Conservation (phyloP, 176 grass and related monocot genomes). For the Ananas comosus region DNA sequence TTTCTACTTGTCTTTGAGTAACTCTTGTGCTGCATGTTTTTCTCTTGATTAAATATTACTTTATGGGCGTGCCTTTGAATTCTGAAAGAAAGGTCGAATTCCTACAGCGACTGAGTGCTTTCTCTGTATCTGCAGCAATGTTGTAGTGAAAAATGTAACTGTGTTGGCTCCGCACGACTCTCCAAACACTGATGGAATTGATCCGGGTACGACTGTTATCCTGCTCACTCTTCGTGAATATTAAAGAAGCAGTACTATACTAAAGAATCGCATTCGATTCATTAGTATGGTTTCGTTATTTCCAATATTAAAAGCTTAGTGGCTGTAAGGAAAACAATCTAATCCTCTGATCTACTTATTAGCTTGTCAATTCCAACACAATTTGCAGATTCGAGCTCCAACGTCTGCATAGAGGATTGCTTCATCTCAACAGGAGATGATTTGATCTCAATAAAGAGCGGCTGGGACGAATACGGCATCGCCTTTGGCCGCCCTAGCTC, state of each 20-base stretch:
- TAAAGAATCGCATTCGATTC: too few species aligned
- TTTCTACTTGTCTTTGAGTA: too few species aligned
- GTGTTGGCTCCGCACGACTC: constrained; percentile 84
- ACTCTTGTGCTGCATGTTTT: not conserved
- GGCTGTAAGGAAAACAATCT: not conserved
- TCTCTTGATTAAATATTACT: not conserved
- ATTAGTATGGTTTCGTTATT: not conserved
- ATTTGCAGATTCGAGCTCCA: constrained; percentile 72
- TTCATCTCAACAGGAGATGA: constrained; percentile 91
- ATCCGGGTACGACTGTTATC: constrained; percentile 59
- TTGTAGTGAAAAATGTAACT: constrained; percentile 76
- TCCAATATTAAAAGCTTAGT: not conserved
- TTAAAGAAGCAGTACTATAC: not conserved
- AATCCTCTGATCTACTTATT: not conserved
- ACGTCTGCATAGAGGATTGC: constrained; percentile 84
- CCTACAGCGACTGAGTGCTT: not conserved
- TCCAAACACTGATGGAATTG: constrained; percentile 84
- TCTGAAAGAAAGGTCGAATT: too few species aligned
- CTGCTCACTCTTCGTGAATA: not conserved
- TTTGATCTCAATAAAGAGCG: constrained; percentile 70
- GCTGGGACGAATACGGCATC: constrained; percentile 94
- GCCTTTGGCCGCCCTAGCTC: constrained; percentile 61
- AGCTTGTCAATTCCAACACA: constrained; percentile 1
- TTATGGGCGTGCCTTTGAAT: too few species aligned
- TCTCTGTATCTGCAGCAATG: constrained; percentile 55